Percentiles rank a stretch among this genome's conserved stretches.
These are phyloP conservation scores for Articulospora tetracladia DNA, from an alignment of 495 filamentous ascomycete genomes.

Conservation along the genomic window DNA sequence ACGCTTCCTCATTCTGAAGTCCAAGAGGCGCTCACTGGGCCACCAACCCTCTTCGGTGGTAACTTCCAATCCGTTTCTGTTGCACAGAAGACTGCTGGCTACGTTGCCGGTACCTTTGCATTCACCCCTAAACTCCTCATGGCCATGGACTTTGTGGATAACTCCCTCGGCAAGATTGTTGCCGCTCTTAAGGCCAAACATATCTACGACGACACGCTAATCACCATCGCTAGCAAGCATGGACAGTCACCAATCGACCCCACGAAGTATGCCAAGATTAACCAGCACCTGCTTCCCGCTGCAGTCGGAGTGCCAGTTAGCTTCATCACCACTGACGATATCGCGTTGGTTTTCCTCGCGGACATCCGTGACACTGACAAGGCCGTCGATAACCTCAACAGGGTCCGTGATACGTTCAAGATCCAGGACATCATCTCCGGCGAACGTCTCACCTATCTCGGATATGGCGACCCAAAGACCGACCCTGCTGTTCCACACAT, in stretches of 20 bases:
- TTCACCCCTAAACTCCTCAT: slow-evolving; percentile 28
- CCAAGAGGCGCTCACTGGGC: slow-evolving; percentile 9
- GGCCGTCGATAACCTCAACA: slow-evolving; percentile 27
- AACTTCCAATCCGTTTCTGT: slow-evolving; percentile 37
- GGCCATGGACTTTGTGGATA: slow-evolving; percentile 27
- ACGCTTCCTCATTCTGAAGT: slow-evolving; percentile 25
- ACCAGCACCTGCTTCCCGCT: slow-evolving; percentile 21
- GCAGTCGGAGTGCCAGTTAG: slow-evolving; percentile 25
- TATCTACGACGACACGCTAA: slow-evolving; percentile 30
- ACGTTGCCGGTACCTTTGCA: slow-evolving; percentile 19
- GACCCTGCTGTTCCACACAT: slow-evolving; percentile 36
- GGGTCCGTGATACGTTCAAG: slow-evolving; percentile 15
- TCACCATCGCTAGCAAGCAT: slow-evolving; percentile 35
- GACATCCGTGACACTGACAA: slow-evolving; percentile 19
- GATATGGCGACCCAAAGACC: slow-evolving; percentile 29
- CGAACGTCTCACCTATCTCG: slow-evolving; percentile 20
- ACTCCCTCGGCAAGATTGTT: slow-evolving; percentile 25
- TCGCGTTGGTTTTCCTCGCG: slow-evolving; percentile 33
- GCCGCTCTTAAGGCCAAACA: slow-evolving; percentile 30
- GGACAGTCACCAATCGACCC: slow-evolving; percentile 35
- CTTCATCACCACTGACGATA: slow-evolving; percentile 29
- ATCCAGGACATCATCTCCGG: slow-evolving; percentile 31
- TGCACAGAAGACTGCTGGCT: slow-evolving; percentile 32
- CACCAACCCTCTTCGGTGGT: slow-evolving; percentile 33
- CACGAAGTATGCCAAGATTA: slow-evolving; percentile 24